These are phyloP conservation scores for Acanthamoeba triangularis DNA, from an alignment of 208 protist species.

Conservation along the genomic window DNA sequence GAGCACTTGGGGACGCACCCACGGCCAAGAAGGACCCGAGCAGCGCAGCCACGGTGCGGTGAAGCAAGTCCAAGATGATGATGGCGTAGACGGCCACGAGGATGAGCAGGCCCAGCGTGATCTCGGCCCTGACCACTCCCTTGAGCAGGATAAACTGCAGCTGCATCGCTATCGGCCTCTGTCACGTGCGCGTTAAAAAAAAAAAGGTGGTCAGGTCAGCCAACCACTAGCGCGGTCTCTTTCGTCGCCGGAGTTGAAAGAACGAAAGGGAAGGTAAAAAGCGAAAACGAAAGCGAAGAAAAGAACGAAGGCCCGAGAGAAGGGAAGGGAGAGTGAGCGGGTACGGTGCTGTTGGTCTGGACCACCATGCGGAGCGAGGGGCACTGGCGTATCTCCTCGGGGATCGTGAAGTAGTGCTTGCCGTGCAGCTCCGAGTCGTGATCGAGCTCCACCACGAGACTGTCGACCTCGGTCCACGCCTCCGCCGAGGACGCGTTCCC, in stretches of 20 bases:
- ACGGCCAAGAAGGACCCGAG: constrained; percentile 86
- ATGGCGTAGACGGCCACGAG: constrained; percentile 87
- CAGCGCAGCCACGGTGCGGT: constrained; percentile 87
- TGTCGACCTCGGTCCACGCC: neutral
- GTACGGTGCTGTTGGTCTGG: constrained; percentile 58
- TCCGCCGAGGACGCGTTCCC: neutral
- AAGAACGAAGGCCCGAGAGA: neutral
- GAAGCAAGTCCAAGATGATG: constrained; percentile 89
- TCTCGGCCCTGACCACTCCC: constrained; percentile 51
- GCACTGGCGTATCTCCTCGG: neutral
- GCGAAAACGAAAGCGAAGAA: neutral
- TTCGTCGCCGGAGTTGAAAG: neutral
- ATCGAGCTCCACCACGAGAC: neutral
- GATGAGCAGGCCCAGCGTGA: constrained; percentile 84
- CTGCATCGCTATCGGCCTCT: constrained; percentile 43
- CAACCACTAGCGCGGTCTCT: too few relatives aligned
- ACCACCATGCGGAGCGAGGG: constrained; percentile 7
- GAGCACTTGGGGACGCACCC: neutral
- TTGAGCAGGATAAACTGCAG: constrained; percentile 41
- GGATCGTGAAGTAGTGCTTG: constrained; percentile 42
- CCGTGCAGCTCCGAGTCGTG: neutral
- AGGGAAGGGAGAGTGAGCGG: neutral
- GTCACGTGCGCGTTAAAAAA: neutral
- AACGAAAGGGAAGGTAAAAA: neutral
- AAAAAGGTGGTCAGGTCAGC: neutral